These are phyloP conservation scores for Serendipita sp. DNA, from an alignment of 768 basidiomycete genomes.

Conservation along the genomic window DNA sequence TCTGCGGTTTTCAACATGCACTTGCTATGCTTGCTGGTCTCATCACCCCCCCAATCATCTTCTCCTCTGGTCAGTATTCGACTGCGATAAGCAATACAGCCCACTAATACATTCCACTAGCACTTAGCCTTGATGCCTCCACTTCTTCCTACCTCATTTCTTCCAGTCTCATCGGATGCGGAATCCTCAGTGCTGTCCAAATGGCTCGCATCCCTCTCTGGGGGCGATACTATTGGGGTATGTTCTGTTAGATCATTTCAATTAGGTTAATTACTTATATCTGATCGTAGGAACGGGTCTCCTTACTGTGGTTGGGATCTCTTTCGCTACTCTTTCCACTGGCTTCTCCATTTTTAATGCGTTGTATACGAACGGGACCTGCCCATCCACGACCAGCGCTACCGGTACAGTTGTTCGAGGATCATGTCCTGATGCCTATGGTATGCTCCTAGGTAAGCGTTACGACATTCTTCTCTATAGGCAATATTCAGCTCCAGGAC, in stretches of 20 bases:
- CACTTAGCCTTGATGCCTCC: conserved; percentile 39
- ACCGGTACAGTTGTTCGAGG: conserved; percentile 46
- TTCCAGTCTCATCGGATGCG: conserved; percentile 64
- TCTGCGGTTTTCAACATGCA: conserved; percentile 59
- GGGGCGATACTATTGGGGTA: conserved; percentile 33
- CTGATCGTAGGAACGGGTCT: conserved; percentile 52
- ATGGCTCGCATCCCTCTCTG: conserved; percentile 56
- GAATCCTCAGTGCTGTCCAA: conserved; percentile 65
- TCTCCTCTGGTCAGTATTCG: conserved; percentile 30
- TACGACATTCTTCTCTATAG: conserved; percentile 9
- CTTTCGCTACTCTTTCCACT: conserved; percentile 63
- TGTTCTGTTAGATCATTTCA: background rate
- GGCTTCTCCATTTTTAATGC: conserved; percentile 57
- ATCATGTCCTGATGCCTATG: conserved; percentile 67
- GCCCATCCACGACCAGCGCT: conserved; percentile 37
- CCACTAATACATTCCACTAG: background rate
- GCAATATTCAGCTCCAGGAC: background rate
- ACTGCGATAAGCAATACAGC: background rate
- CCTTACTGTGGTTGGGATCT: conserved; percentile 67
- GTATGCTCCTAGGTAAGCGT: conserved; percentile 47
- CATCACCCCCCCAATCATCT: conserved; percentile 73
- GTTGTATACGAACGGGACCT: conserved; percentile 69
- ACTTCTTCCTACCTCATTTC: conserved; percentile 68
- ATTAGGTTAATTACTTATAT: conserved; percentile 7
- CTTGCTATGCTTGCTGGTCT: conserved; percentile 73